Evolutionary conservation across 2,329 filamentous ascomycete genomes (phyloP), one percentile per base, ranked within the genome.

Genomic region (Penicillium sp.): DNA sequence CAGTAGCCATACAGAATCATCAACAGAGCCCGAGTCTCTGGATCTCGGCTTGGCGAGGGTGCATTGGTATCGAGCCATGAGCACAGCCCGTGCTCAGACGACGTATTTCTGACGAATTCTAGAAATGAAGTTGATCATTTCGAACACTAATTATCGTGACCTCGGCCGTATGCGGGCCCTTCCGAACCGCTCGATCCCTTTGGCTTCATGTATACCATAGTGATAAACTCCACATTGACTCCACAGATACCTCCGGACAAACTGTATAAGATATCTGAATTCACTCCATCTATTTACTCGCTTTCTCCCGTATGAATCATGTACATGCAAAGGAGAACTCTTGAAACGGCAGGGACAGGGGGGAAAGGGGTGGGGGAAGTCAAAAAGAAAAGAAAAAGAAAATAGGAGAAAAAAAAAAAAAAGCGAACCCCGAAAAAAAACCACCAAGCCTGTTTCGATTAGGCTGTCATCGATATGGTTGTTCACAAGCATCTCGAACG

Each of bases 11-110:
- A 57, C 54, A 54, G 41, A 50, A 53, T 40, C 25, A 58, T 59
- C 33, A 57, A 63, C 59, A 38, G 55, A 63, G 67, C 69, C 72
- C 70, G 67, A 65, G 61, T 63, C 54, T 67, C 53, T 72, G 72
- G 71, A 61, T 66, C 55, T 61, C 61, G 60, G 61, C 65, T 69
- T 70, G 68, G 67, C 67, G 61, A 70, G 60, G 60, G 50, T 58
- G 66, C 70, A 68, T 69, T 70, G 67, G 66, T 64, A 61, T 68
- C 61, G 57, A 55, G 62, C 52, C 64, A 65, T 59, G 64, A 63
- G 64, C 67, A 68, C 66, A 67, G 68, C 64, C 65, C 50, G 63
- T 55, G 45, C 56, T 50, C 47, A 53, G 36, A 50, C 46, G 22
- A 31, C 22, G 31, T 37, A 37, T 43, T 43, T 40, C 43, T 33